Evolutionary conservation across 352 stramenopile species (phyloP), one percentile per base, ranked within the genome.

Genomic region (Phytophthora hibernalis): DNA sequence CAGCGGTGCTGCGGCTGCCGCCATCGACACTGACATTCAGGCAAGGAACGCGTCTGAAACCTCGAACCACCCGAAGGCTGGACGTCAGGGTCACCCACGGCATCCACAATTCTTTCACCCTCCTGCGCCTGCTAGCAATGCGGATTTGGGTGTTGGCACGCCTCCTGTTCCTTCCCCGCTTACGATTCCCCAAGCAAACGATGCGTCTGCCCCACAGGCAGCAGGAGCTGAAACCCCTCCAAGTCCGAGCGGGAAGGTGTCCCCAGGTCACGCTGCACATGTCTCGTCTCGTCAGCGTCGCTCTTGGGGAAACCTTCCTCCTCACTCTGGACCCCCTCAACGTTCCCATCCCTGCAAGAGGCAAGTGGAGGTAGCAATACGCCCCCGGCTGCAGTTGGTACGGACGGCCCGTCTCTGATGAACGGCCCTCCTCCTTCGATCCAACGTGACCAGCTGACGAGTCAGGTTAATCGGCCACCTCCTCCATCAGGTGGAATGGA

Each of bases 91-190:
- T 18, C 70, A 79, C 37, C 61, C 58, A 3, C 65, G 60, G 15
- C 70, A 74, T 53, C 56, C 66, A 9, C 74, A 82, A 16, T 79
- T 82, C 35, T 66, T 77, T 40, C 64, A 80, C 18, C 58, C 61
- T 2, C 52, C 61, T 38, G 33, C 58, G 13, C 54, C 59, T 68
- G 55, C 50, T 31, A 66, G 22, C 40, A 67, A 45, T 13, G 45
- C 56, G 9, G 49, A 73, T 26, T 26, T 54, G 35, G 57, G 43
- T 45, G 48, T 42, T 40, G 38, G 44, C 49, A 50, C 40, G 20
- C 13, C 56, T 21, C 5, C 61, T 10, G 49, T 54, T 31, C 16
- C 54, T 13, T 18, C 49, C 37, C 30, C 48, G 2, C 18, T 52
- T 55, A 21, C 24, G 21, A 15, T 31, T 35, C n/a, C 30, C 15